phyloP scores from a whole-genome alignment of 768 basidiomycete genomes.

The Gelatoporia subvermispora region DNA sequence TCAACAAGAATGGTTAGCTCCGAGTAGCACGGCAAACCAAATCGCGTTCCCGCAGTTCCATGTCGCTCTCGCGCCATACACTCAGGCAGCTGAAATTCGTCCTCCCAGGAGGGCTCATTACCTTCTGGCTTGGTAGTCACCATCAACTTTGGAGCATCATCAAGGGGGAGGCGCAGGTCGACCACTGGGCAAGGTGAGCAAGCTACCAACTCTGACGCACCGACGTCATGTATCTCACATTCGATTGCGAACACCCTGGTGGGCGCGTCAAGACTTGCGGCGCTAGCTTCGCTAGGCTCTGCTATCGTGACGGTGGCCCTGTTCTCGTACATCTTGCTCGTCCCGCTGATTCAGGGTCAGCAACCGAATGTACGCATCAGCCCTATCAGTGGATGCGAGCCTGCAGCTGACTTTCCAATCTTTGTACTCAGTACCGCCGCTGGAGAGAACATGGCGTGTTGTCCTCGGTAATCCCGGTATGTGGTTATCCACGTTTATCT shows the following conservation, averaged over 20 bases:
- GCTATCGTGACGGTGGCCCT: constrained; percentile 58
- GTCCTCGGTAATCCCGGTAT: constrained; percentile 60
- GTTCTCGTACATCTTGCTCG: constrained; percentile 68
- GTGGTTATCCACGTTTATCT: constrained; percentile 4
- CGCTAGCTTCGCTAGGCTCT: constrained; percentile 48
- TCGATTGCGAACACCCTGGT: neutral
- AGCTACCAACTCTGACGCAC: neutral
- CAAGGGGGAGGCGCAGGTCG: constrained; percentile 28
- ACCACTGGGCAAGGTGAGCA: constrained; percentile 53
- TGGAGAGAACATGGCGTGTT: constrained; percentile 71
- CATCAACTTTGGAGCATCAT: constrained; percentile 43
- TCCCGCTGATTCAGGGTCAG: constrained; percentile 63
- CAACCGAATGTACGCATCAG: constrained; percentile 58
- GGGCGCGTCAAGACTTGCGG: constrained; percentile 39
- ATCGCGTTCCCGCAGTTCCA: no score
- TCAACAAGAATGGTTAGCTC: no score
- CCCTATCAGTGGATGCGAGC: neutral
- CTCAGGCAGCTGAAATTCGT: constrained; percentile 71
- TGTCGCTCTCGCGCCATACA: constrained; percentile 42
- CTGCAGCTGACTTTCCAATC: neutral
- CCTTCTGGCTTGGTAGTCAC: constrained; percentile 57
- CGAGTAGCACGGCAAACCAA: no score
- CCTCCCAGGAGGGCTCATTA: constrained; percentile 60
- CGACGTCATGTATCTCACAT: neutral
- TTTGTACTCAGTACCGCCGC: constrained; percentile 51